phyloP scores from a whole-genome alignment of 176 grass and related monocot species.

The Secale cereale region DNA sequence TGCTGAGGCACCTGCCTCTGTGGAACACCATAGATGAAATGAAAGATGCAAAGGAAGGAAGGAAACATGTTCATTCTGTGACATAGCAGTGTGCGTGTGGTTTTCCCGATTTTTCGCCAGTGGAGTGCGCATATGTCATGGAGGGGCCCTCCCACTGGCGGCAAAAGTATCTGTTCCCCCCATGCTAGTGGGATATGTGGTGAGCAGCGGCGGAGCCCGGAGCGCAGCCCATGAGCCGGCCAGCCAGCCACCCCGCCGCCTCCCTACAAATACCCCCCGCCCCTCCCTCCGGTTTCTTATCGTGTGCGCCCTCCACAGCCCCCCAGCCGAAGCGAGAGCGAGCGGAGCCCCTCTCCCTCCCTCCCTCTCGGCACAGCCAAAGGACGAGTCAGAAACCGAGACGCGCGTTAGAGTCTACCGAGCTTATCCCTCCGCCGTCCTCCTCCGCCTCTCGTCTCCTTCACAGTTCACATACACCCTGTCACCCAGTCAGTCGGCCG shows the following conservation, averaged over 20 bases:
- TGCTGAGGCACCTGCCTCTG: background rate
- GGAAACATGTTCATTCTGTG: background rate
- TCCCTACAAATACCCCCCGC: conserved; percentile 60
- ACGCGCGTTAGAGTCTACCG: conserved; percentile 15
- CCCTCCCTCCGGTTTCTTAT: conserved; percentile 21
- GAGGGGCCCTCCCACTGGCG: conserved; percentile 27
- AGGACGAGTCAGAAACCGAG: background rate
- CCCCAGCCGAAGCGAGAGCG: background rate
- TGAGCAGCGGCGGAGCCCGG: background rate
- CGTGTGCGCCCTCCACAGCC: conserved; percentile 17
- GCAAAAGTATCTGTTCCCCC: conserved; percentile 45
- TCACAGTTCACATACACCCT: background rate
- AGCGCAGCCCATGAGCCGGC: background rate
- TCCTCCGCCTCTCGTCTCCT: background rate
- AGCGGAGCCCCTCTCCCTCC: too few relatives aligned
- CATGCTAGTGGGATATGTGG: conserved; percentile 29
- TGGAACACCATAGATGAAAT: background rate
- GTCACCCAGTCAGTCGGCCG: background rate
- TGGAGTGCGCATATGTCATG: conserved; percentile 36
- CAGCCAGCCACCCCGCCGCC: too few relatives aligned
- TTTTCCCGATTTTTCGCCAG: background rate
- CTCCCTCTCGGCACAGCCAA: background rate
- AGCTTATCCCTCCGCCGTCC: conserved; percentile 26
- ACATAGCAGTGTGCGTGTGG: background rate
- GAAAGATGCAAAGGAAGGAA: background rate